Evolutionary conservation across 164 flowering plant species (phyloP).

Genomic region (Saururus chinensis): DNA sequence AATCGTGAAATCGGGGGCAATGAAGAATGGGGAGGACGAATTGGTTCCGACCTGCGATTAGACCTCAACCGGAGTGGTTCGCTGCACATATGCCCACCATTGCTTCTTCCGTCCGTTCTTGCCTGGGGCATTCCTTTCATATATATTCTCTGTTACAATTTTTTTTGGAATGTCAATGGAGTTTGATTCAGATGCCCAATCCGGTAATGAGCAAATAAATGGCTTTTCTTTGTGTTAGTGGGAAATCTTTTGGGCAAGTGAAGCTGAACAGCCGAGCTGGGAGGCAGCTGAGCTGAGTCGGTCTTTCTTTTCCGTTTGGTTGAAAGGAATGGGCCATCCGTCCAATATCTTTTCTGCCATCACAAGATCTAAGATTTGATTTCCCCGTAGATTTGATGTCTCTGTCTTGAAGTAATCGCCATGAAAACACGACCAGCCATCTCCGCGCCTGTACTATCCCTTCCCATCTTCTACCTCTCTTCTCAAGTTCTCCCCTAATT

Average conservation of each 20-base stretch:
- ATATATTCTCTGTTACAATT: not conserved
- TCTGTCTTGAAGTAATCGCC: constrained; percentile 15
- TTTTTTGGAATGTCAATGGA: not conserved
- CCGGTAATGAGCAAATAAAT: no score
- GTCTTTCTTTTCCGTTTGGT: not conserved
- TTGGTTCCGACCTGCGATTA: not conserved
- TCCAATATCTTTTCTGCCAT: constrained; percentile 3
- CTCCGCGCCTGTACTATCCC: not conserved
- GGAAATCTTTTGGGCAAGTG: no score
- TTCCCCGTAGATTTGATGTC: constrained; percentile 13
- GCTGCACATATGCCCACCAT: not conserved
- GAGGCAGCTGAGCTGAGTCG: not conserved
- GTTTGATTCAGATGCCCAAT: not conserved
- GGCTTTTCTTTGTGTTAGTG: no score
- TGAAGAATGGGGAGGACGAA: not conserved
- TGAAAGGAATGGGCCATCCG: constrained; percentile 2
- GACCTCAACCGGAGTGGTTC: not conserved
- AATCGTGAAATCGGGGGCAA: not conserved
- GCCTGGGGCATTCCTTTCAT: not conserved
- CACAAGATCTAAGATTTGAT: constrained; percentile 15
- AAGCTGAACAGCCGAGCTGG: no score
- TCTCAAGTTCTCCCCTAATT: not conserved
- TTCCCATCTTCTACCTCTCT: not conserved
- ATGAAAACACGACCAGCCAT: constrained; percentile 8
- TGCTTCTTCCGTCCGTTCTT: not conserved